Evolutionary conservation across 129 eudicot genomes (phyloP).

Genomic region (Escallonia rubra): DNA sequence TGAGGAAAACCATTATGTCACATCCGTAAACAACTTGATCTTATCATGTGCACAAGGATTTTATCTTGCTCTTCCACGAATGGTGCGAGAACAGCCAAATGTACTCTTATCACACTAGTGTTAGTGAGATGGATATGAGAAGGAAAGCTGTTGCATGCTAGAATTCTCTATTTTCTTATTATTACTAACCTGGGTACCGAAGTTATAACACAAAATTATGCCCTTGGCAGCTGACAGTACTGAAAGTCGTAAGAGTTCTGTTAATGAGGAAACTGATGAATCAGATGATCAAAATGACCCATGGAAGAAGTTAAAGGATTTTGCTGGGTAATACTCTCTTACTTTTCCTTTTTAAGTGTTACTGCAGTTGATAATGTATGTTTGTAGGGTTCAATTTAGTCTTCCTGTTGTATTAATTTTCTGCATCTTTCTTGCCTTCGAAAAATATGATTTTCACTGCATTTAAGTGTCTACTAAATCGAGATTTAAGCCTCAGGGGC

Average conservation of each 20-base stretch:
- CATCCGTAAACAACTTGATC: too few species aligned
- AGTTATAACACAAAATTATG: not conserved
- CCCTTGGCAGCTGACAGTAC: constrained; percentile 35
- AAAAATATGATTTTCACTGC: too few species aligned
- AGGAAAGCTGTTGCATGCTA: not conserved
- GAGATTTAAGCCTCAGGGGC: too few species aligned
- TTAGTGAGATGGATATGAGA: too few species aligned
- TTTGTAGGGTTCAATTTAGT: not conserved
- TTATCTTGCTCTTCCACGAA: too few species aligned
- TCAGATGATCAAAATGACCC: constrained; percentile 60
- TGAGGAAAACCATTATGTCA: too few species aligned
- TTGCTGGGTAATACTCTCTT: constrained; percentile 67
- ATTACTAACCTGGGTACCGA: too few species aligned
- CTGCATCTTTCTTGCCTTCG: not conserved
- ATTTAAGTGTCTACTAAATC: too few species aligned
- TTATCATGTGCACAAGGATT: too few species aligned
- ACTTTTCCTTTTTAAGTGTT: not conserved
- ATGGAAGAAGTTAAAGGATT: constrained; percentile 58
- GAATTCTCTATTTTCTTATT: too few species aligned
- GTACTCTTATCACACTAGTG: too few species aligned
- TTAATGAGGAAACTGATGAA: constrained; percentile 33
- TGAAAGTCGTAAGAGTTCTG: constrained; percentile 40
- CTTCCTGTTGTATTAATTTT: not conserved
- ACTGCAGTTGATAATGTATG: not conserved
- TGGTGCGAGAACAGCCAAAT: too few species aligned